Base-by-base conservation (phyloP, 345 rosid species). In the Nasturtium officinale region DNA sequence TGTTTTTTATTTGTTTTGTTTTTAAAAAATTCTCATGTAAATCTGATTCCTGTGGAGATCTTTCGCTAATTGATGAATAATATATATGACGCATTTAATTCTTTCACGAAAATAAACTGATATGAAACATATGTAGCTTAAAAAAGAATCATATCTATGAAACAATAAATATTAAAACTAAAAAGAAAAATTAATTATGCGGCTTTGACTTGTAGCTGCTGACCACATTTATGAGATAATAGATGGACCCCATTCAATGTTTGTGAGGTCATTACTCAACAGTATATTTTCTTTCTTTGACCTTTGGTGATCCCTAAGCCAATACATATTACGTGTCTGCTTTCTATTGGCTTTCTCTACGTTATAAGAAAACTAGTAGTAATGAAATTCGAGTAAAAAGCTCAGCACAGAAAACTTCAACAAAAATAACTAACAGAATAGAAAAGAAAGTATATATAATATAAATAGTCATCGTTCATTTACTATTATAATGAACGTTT, bases 191-290 rank as follows among this genome's bases (percentile, higher is more conserved):
- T 4, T 16, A 30, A 45, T 43, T 3, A 9, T 20, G 26, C 4
- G 54, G 12, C 69, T 75, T 76, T 69, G 79, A 77, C 80, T 71
- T 57, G 43, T 71, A 65, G 80, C 76, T 71, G 80, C 76, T 71
- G 76, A 65, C 80, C 29, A 64, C 57, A 77, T 77, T 71, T 71
- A 77, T 64, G 61, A 62, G 29, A 62, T 32, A 61, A 52, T 7
- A 55, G 16, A 13, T 35, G 67, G 80, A 50, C 67, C 66, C 80
- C 12, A 56, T n/a, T 5, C 21, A 7, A 18, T 71, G 72, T 71
- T 67, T 64, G 61, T 42, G 56, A 64, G 62, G 67, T 64, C 55
- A 59, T 64, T 46, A 48, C 56, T 12, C 54, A 46, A 63, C 76
- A 77, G 76, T 76, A 48, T 71, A 72, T 70, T 56, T 67, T 71